Percentiles rank a stretch among this genome's conserved stretches.
These are phyloP conservation scores for Suillus subalutaceus DNA, from an alignment of 768 basidiomycete species.

Conservation along the genomic window DNA sequence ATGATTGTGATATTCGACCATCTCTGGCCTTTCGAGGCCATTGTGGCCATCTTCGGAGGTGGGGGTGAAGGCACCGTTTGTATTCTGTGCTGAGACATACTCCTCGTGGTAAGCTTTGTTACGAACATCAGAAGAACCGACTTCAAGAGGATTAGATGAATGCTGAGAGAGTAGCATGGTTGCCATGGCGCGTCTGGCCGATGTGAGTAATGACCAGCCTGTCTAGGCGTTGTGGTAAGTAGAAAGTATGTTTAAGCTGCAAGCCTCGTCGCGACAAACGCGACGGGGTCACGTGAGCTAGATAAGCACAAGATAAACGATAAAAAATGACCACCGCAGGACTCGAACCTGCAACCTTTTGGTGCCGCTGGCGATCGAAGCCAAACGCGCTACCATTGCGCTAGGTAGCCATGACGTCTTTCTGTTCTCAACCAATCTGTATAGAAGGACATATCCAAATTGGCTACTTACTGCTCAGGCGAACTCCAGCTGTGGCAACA, in stretches of 20 bases:
- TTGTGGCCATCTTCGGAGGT: slow-evolving; percentile 58
- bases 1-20: slow-evolving; percentile 54
- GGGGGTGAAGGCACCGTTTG: slow-evolving; percentile 29
- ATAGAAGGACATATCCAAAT: not conserved
- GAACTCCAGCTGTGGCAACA: not conserved
- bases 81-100: slow-evolving; percentile 40
- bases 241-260: not conserved
- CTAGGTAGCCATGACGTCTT: slow-evolving; percentile 62
- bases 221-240: not conserved
- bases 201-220: not conserved
- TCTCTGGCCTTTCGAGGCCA: slow-evolving; percentile 40
- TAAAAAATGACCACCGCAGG: slow-evolving; percentile 79
- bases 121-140: slow-evolving; percentile 59
- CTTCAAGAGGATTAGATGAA: slow-evolving; percentile 75
- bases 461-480: not conserved
- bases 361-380: slow-evolving; percentile 80
- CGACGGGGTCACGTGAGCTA: slow-evolving; percentile 8
- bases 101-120: slow-evolving; percentile 49
- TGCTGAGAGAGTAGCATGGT: slow-evolving; percentile 60
- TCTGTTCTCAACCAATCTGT: not conserved
- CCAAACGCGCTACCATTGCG: slow-evolving; percentile 97
- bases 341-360: slow-evolving; percentile 98
- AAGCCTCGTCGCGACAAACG: slow-evolving; percentile 4
- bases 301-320: slow-evolving; percentile 3
- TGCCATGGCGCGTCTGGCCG: slow-evolving; percentile 32